phyloP scores from a whole-genome alignment of 805 yeast genomes.

The Teunomyces aglyptinius region DNA sequence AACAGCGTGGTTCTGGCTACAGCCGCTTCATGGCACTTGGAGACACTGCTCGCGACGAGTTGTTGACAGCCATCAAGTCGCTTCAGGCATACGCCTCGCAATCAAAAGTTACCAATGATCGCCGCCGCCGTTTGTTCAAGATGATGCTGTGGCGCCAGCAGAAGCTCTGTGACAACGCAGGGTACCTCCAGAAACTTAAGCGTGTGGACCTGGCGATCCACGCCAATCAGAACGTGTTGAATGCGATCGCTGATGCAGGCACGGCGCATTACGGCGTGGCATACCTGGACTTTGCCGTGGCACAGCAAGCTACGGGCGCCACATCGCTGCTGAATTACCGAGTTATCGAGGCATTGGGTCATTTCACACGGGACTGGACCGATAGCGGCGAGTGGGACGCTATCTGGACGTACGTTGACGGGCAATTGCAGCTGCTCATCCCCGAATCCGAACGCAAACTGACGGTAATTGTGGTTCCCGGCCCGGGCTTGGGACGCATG shows the following conservation, averaged over 20 bases:
- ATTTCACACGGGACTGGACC: conserved; percentile 79
- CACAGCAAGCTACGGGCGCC: conserved; percentile 3
- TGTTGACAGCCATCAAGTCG: conserved; percentile 45
- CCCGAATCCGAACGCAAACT: conserved; percentile 23
- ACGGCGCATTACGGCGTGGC: conserved; percentile 46
- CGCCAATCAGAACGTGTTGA: conserved; percentile 48
- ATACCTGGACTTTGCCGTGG: conserved; percentile 27
- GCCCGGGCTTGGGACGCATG: conserved; percentile 81
- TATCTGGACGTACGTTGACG: conserved; percentile 49
- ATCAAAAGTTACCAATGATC: conserved; percentile 44
- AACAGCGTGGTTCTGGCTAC: background rate
- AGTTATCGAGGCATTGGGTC: conserved; percentile 71
- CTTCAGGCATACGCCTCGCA: conserved; percentile 43
- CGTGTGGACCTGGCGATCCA: conserved; percentile 46
- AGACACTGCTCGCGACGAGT: conserved; percentile 24
- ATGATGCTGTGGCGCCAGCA: conserved; percentile 58
- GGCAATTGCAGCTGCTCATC: conserved; percentile 37
- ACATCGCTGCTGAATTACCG: conserved; percentile 29
- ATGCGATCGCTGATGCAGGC: conserved; percentile 43
- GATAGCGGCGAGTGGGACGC: conserved; percentile 53
- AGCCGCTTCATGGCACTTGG: conserved; percentile 2
- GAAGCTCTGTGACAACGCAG: conserved; percentile 47
- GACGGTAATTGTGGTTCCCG: conserved; percentile 72
- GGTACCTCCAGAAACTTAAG: conserved; percentile 53
- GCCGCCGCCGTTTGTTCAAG: conserved; percentile 42